Base-by-base conservation (phyloP, 768 basidiomycete species). In the Leucosporidium creatinivorum region DNA sequence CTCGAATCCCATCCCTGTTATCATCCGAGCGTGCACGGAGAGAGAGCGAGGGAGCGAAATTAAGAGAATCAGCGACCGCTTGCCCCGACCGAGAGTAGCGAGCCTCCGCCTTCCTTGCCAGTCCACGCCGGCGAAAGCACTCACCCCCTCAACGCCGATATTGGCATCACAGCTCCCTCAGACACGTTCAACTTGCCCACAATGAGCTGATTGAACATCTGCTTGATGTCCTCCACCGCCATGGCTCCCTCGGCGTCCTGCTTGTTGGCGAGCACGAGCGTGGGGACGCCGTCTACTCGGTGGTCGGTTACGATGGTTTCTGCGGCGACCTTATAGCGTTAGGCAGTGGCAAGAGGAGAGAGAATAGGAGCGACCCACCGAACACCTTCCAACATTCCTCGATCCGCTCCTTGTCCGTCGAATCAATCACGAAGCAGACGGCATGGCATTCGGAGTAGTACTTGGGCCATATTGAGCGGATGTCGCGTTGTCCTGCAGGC, bases 361-460 rank as follows among this genome's bases (percentile, higher is more conserved):
- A 10, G 8, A 12, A 33, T 4, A 52, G 17, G 19, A 8, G 79
- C 89, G 65, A 33, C 39, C 39, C 78, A 96, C 94, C 93, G 74
- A 99, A 98, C 12, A 92, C 93, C 70, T 91, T 89, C 94, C 94
- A 98, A 21, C 91, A 91, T 81, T 98, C 96, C 58, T 86, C 84
- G 31, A 98, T 81, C 49, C 94, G 81, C 74, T 91, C 91, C 67
- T 77, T 75, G 81, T 99, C 94, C 70, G 88, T 85, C 13, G 93
- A 91, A 77, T 99, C 96, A 61, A 99, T 85, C 61, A 98, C 89
- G 74, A 90, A 99, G 50, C 89, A 91, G 55, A 98, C 91, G 12
- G 93, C 94, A 77, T 99, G 94, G 71, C 93, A 96, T 77, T 97
- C 93, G 63, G 91, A 88, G 77, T 94, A 97, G 79, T 99, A 99